These are phyloP conservation scores for Thelonectria rubi DNA, from an alignment of 2,329 filamentous ascomycete species.

Conservation along the genomic window DNA sequence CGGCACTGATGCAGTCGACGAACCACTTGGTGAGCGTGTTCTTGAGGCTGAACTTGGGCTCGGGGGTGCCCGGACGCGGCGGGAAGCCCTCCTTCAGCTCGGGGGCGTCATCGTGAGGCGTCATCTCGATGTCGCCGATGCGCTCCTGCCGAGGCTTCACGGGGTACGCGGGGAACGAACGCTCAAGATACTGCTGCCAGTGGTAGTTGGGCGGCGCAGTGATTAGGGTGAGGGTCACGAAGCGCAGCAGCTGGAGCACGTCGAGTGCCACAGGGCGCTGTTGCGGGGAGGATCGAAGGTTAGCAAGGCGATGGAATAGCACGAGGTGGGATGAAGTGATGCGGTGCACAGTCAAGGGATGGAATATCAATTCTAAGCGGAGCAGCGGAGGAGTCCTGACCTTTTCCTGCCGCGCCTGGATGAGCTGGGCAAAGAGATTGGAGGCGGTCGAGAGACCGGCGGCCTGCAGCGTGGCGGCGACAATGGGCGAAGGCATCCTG, in stretches of 20 bases:
- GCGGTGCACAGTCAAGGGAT: not conserved
- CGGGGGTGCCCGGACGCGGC: constrained; percentile 23
- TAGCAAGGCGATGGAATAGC: not conserved
- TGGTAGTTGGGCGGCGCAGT: constrained; percentile 65
- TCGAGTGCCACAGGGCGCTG: constrained; percentile 57
- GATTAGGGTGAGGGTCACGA: constrained; percentile 62
- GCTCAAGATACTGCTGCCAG: constrained; percentile 66
- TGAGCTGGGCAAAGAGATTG: constrained; percentile 64
- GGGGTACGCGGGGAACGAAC: constrained; percentile 59
- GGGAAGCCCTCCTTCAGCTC: constrained; percentile 34
- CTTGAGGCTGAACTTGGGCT: constrained; percentile 49
- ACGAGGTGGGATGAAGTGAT: not conserved
- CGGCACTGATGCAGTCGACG: constrained; percentile 59
- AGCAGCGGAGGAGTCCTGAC: constrained; percentile 41
- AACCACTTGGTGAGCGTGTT: constrained; percentile 61
- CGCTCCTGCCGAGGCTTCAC: constrained; percentile 22
- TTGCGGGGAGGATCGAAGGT: not conserved
- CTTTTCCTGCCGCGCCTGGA: constrained; percentile 58
- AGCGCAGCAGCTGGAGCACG: constrained; percentile 59
- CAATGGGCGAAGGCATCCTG: constrained; percentile 59
- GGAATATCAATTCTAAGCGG: not conserved
- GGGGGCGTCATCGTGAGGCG: constrained; percentile 38
- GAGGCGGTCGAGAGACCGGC: constrained; percentile 60
- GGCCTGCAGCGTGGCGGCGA: constrained; percentile 63
- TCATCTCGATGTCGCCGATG: constrained; percentile 43